These are phyloP conservation scores for Bipolaris cookei DNA, from an alignment of 2,329 filamentous ascomycete species.

Conservation along the genomic window DNA sequence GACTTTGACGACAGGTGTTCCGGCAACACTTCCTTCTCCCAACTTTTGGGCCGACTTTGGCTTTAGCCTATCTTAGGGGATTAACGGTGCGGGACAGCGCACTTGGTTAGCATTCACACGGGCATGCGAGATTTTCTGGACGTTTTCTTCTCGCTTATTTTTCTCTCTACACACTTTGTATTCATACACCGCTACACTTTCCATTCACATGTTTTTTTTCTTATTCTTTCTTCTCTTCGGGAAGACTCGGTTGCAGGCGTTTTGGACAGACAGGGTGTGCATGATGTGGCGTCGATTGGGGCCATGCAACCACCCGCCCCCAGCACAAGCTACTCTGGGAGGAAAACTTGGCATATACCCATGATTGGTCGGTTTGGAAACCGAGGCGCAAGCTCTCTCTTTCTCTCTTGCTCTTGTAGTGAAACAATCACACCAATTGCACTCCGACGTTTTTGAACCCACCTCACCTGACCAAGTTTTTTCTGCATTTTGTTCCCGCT, in stretches of 20 bases:
- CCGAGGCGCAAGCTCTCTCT: background rate
- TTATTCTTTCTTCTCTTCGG: background rate
- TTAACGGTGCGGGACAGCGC: constrained; percentile 3
- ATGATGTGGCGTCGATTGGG: constrained; percentile 1
- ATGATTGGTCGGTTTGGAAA: background rate
- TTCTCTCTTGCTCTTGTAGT: too few relatives aligned
- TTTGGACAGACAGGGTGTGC: constrained; percentile 1
- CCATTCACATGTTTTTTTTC: constrained; percentile 6
- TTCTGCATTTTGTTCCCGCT: too few relatives aligned
- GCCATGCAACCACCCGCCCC: constrained; percentile 1
- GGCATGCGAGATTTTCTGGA: background rate
- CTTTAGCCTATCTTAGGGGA: background rate
- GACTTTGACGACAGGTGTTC: constrained; percentile 34
- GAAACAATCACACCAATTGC: background rate
- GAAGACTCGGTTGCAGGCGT: constrained; percentile 5
- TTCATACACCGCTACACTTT: constrained; percentile 1
- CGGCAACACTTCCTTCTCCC: constrained; percentile 13
- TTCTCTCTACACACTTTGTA: constrained; percentile 5
- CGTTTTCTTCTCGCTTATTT: background rate
- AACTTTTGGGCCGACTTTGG: background rate
- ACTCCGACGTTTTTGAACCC: background rate
- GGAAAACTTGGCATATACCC: background rate
- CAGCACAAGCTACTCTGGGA: background rate
- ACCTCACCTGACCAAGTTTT: background rate
- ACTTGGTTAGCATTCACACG: constrained; percentile 18